Conservation (phyloP, 2,329 filamentous ascomycete genomes). For the Colletotrichum tanaceti region DNA sequence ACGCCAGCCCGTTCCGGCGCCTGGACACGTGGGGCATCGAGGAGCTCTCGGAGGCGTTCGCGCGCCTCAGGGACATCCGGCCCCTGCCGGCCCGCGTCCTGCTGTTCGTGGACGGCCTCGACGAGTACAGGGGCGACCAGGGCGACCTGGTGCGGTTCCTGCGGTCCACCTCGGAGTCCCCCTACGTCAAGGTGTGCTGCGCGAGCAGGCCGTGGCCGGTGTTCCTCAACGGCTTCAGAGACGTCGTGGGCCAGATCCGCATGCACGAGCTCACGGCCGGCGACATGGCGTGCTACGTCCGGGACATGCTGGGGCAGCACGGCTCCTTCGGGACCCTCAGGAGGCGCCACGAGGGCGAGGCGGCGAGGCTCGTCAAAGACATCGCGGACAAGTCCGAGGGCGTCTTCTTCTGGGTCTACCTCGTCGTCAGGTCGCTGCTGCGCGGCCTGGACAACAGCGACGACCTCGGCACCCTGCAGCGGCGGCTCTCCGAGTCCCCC, state of each 20-base stretch:
- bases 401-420: slow-evolving; percentile 50
- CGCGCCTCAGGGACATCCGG: slow-evolving; percentile 22
- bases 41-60: slow-evolving; percentile 45
- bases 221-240: slow-evolving; percentile 45
- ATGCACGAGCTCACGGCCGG: slow-evolving; percentile 46
- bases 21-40: slow-evolving; percentile 44
- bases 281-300: slow-evolving; percentile 46
- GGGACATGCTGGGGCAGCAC: neutral
- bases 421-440: slow-evolving; percentile 41
- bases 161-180: slow-evolving; percentile 29
- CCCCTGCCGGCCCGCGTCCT: slow-evolving; percentile 15
- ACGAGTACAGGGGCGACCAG: slow-evolving; percentile 51
- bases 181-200: slow-evolving; percentile 49
- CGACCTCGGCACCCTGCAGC: slow-evolving; percentile 10
- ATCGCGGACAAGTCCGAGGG: slow-evolving; percentile 46
- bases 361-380: slow-evolving; percentile 37
- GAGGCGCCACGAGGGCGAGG: neutral
- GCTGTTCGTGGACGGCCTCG: slow-evolving; percentile 49
- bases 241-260: slow-evolving; percentile 35
- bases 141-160: slow-evolving; percentile 47
- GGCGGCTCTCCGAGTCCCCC: slow-evolving; percentile 31
- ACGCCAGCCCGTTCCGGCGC: neutral
- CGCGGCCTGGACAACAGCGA: slow-evolving; percentile 39
- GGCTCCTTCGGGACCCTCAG: neutral
- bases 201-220: slow-evolving; percentile 49